These are phyloP conservation scores for Kodamaea sp. DNA, from an alignment of 1,139 yeast species.

Conservation along the genomic window DNA sequence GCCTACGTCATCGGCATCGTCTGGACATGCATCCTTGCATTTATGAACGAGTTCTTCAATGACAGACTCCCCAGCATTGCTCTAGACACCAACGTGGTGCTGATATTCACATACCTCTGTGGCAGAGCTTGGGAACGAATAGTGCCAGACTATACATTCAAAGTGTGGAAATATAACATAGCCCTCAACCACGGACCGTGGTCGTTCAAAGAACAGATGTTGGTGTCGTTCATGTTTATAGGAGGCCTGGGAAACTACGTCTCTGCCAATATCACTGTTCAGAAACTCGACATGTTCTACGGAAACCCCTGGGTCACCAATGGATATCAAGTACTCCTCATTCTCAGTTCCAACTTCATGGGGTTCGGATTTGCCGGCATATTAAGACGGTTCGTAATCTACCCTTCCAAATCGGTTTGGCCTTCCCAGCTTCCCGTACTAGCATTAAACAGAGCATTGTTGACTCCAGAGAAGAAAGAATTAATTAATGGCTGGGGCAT, in stretches of 20 bases:
- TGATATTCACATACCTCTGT: slow-evolving; percentile 58
- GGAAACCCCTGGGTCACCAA: slow-evolving; percentile 17
- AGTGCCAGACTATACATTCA: slow-evolving; percentile 24
- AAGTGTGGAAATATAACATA: slow-evolving; percentile 16
- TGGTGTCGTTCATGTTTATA: slow-evolving; percentile 20
- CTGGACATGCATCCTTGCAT: slow-evolving; percentile 58
- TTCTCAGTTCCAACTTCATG: slow-evolving; percentile 20
- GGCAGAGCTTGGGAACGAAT: slow-evolving; percentile 36
- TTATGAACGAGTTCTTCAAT: slow-evolving; percentile 58
- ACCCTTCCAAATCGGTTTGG: slow-evolving; percentile 18
- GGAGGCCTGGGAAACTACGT: slow-evolving; percentile 16
- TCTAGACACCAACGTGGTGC: slow-evolving; percentile 52
- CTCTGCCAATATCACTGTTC: slow-evolving; percentile 19
- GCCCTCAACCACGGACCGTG: slow-evolving; percentile 28
- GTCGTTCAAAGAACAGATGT: slow-evolving; percentile 25
- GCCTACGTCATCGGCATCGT: slow-evolving; percentile 55
- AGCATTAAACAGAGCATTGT: slow-evolving; percentile 23
- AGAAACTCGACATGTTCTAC: slow-evolving; percentile 16
- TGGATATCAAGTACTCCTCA: slow-evolving; percentile 18
- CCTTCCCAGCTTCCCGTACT: slow-evolving; percentile 20
- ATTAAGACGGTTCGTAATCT: slow-evolving; percentile 20
- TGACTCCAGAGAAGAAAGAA: slow-evolving; percentile 17
- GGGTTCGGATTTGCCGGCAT: slow-evolving; percentile 26
- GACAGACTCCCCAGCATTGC: slow-evolving; percentile 55
- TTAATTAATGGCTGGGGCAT: slow-evolving; percentile 22